A percentile compares a stretch with the other conserved stretches of the same genome.
phyloP scores from a whole-genome alignment of 1,284 basidiomycete genomes.

The Tilletia indica region DNA sequence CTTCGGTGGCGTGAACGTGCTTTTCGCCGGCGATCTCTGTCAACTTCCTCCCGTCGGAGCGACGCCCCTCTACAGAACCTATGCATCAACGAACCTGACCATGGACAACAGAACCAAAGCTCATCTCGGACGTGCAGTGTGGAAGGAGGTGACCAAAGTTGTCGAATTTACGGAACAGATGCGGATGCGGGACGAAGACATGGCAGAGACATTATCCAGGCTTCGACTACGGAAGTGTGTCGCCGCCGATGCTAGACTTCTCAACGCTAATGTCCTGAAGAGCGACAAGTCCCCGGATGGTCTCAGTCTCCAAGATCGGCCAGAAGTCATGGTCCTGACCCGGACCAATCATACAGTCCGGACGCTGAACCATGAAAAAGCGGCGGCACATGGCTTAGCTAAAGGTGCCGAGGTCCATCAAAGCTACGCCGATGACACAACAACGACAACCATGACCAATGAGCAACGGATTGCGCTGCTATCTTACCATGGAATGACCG shows the following conservation, averaged over 20 bases:
- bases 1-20: neutral
- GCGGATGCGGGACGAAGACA: slow-evolving; percentile 1
- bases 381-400: no score
- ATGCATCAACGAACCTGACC: no score
- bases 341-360: neutral
- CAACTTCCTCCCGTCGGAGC: neutral
- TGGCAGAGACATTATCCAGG: neutral
- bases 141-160: neutral
- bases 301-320: neutral
- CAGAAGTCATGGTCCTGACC: neutral
- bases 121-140: neutral
- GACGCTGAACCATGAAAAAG: neutral
- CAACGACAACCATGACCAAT: neutral
- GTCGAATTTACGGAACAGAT: neutral
- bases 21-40: neutral
- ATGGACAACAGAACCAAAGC: no score
- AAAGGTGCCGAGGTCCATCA: neutral
- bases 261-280: no score
- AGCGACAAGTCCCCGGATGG: no score
- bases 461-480: neutral
- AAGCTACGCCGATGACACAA: neutral
- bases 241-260: no score
- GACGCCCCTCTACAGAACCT: neutral
- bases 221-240: neutral
- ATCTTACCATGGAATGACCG: neutral